Base-by-base conservation (phyloP, 306 rosid genomes). In the Luffa acutangula region DNA sequence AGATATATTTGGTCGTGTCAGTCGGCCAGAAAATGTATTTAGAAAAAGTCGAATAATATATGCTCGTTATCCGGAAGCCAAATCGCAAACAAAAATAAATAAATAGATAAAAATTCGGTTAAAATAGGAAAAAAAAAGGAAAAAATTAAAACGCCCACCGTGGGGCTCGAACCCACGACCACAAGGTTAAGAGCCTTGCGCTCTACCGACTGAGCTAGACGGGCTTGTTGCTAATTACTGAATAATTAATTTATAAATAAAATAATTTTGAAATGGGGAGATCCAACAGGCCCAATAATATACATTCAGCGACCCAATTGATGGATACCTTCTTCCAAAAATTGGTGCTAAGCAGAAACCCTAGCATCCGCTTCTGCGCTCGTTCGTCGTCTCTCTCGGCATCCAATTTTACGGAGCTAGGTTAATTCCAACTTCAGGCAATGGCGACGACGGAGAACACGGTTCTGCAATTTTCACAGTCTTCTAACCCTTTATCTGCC, bases 371-470 rank as follows among this genome's bases (percentile, higher is more conserved):
- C 63, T 52, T 52, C 78, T 15, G 39, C 46, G 12, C 78, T 74
- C 58, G 7, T 49, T 46, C 25, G 33, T 51, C 58, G 78, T 75
- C 48, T 51, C 49, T 52, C 25, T 52, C 48, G 34, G 33, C 43
- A 8, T 49, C 60, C 45, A 73, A 33, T 74, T 13, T 15, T 15
- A 14, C 45, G 21, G 64, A 75, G 78, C 63, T 34, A 31, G 78
- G 8, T 49, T 31, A 0, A 48, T 14, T 49, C n/a, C 4, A 73
- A 9, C 25, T 51, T 31, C 41, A 7, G 58, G 71, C 79, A 84
- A 94, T 94, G 98, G 96, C 96, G 83, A 72, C 73, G 21, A 86
- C 83, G 79, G 87, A 90, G 86, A 90, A 79, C 81, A 87, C 97
- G 1, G 92, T 87, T 52, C 51, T 94, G 78, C 98, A 94, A 79